A percentile compares a stretch with the other conserved stretches of the same genome.
Conservation (phyloP, 1,284 basidiomycete genomes). For the Fistulina hepatica region DNA sequence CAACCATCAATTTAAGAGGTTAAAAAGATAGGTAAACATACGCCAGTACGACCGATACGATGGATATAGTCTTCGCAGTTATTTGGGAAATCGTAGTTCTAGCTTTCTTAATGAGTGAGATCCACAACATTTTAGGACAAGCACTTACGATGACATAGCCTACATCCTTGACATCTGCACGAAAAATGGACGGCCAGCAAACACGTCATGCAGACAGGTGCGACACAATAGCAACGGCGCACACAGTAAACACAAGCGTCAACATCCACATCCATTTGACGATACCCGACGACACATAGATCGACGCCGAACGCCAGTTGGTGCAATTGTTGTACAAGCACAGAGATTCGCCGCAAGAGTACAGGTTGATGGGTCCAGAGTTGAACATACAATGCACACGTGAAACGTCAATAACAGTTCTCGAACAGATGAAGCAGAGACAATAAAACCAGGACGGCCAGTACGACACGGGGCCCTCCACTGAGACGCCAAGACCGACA, state of each 20-base stretch:
- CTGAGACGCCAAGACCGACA: too few relatives aligned
- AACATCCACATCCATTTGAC: slow-evolving; percentile 37
- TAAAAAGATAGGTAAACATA: slow-evolving; percentile 26
- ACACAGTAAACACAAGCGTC: slow-evolving; percentile 35
- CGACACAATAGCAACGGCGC: slow-evolving; percentile 15
- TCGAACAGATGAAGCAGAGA: too few relatives aligned
- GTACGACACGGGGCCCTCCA: too few relatives aligned
- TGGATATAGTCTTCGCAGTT: slow-evolving; percentile 94
- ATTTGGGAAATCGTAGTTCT: slow-evolving; percentile 97
- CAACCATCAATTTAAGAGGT: slow-evolving; percentile 11
- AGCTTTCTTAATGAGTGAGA: slow-evolving; percentile 19
- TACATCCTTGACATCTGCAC: slow-evolving; percentile 88
- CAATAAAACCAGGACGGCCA: too few relatives aligned
- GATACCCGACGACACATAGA: too few relatives aligned
- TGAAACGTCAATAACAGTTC: too few relatives aligned
- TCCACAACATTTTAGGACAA: slow-evolving; percentile 7
- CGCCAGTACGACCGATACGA: slow-evolving; percentile 85
- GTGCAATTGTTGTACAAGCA: too few relatives aligned
- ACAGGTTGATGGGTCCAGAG: too few relatives aligned
- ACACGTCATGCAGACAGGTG: slow-evolving; percentile 19
- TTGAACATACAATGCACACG: too few relatives aligned
- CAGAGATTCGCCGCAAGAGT: too few relatives aligned
- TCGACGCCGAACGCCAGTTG: too few relatives aligned
- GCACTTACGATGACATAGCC: slow-evolving; percentile 79
- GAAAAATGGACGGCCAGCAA: slow-evolving; percentile 23